Evolutionary conservation across 2,329 filamentous ascomycete genomes (phyloP), one percentile per base, ranked within the genome.

Genomic region (Pestalotiopsis sp.): DNA sequence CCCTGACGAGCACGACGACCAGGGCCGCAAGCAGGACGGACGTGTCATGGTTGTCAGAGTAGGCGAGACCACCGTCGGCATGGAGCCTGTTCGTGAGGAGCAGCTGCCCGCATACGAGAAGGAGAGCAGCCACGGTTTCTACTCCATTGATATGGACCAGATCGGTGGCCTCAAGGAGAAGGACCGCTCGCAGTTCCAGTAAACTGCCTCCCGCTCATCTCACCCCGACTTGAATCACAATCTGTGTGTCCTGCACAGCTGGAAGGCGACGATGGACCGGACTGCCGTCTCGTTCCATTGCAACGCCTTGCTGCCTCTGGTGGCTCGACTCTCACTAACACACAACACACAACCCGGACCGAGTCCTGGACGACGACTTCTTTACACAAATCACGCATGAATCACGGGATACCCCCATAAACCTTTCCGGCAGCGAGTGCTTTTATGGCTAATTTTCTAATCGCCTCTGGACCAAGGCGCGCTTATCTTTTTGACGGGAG

Each of bases 91-190:
- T 69, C 91, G 93, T 69, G 91, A 95, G 59, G 89, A 91, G 80
- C 87, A 90, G 80, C 88, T 98, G 59, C 95, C 96, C 9, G 93
- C 95, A 17, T 98, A 98, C 79, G 91, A 97, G 83, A 92, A 94
- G 82, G 91, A 92, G 77, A 90, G 90, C 79, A 89, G 89, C 69
- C 88, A 89, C 70, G 89, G 94, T 73, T 98, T 98, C 83, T 93
- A 97, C 80, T 96, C 94, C 3, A 90, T 99, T 75, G 95, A 99
- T 79, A 92, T 99, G 80, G 93, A 98, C 75, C 90, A 94, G 72
- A 97, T 98, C 78, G 96, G 96, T 65, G 96, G 96, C 14, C 84
- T 98, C 74, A 97, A 95, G 83, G 96, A 98, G 86, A 97, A 97
- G 86, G 89, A 92, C 74, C 81, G 81, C 73, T 65, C 65, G 52